Evolutionary conservation across 2,329 filamentous ascomycete genomes (phyloP).

Genomic region (Calonectria pseudoreteaudii): DNA sequence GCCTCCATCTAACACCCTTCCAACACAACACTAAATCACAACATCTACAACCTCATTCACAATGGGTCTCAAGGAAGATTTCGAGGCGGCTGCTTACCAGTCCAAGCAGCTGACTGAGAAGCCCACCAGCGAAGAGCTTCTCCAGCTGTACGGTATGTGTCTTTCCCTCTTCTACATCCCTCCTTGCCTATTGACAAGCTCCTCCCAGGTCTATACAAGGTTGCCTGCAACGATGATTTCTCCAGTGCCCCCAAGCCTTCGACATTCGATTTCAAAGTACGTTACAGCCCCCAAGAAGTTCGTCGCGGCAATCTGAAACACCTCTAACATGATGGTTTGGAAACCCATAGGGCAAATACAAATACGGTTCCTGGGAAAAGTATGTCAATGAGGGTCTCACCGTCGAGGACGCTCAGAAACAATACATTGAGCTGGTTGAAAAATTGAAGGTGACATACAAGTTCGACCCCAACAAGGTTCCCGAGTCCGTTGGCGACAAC

Average conservation of each 20-base stretch:
- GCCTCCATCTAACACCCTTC: neutral
- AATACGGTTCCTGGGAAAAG: conserved; percentile 82
- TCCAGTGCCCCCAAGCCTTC: conserved; percentile 68
- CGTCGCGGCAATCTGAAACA: neutral
- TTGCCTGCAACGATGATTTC: conserved; percentile 68
- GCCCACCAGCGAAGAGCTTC: conserved; percentile 73
- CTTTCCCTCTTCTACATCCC: neutral
- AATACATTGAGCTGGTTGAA: conserved; percentile 81
- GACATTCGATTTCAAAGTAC: conserved; percentile 77
- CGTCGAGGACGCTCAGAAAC: conserved; percentile 76
- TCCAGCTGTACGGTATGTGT: conserved; percentile 70
- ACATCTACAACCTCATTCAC: conserved; percentile 31
- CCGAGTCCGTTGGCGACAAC: conserved; percentile 64
- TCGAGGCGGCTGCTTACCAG: conserved; percentile 70
- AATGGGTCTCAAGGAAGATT: conserved; percentile 61
- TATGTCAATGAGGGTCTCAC: conserved; percentile 72
- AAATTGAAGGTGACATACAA: conserved; percentile 77
- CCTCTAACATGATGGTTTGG: neutral
- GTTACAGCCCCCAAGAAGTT: neutral
- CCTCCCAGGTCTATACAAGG: conserved; percentile 67
- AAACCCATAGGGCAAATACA: conserved; percentile 76
- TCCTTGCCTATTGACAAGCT: neutral
- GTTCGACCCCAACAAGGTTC: conserved; percentile 72
- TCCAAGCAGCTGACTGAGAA: conserved; percentile 76
- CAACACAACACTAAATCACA: conserved; percentile 20